Evolutionary conservation across 768 basidiomycete genomes (phyloP), one percentile per base, ranked within the genome.

Genomic region (Suillus fuscotomentosus): DNA sequence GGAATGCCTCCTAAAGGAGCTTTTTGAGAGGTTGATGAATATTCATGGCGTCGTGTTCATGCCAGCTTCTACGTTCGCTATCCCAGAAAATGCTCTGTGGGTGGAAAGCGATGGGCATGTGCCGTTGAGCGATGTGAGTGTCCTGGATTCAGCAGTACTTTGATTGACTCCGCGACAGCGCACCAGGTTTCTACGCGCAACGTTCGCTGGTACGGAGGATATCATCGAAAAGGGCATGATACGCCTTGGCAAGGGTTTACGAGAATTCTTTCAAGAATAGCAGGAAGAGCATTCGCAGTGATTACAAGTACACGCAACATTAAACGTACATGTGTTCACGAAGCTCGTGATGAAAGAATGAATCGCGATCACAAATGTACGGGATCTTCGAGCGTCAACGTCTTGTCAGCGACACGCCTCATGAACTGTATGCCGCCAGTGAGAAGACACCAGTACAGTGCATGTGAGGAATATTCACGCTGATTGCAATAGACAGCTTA

Each of bases 181-280:
- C 11, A 56, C 71, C 42, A 72, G 75, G 63, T 76, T 72, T 68
- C 66, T 79, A 50, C 76, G 79, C 14, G 73, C 74, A 9, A 77
- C 81, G 31, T 83, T 80, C 63, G 80, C 78, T 22, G 80, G 81
- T 2, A 77, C 78, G 55, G 75, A 79, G 55, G 74, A 77, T 36
- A 72, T 70, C 15, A 81, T 83, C 67, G 75, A 79, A 65, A 70
- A 72, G 55, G 81, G 77, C 42, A 68, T 81, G 54, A 64, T 64
- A 38, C 74, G 76, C 38, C 75, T 82, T 55, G 80, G 77, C 3
- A 64, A 69, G 43, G 70, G 71, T 9, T 63, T 79, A 22, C 65
- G 47, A 47, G 70, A 73, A 53, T 79, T 79, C 67, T 79, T 79
- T 69, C 66, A 65, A n/a, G 68, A 70, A 31, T 59, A 59, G 24